Percentiles rank a stretch among this genome's conserved stretches.
These are phyloP conservation scores for Meyerozyma sp. DNA, from an alignment of 1,139 yeast genomes.

Conservation along the genomic window DNA sequence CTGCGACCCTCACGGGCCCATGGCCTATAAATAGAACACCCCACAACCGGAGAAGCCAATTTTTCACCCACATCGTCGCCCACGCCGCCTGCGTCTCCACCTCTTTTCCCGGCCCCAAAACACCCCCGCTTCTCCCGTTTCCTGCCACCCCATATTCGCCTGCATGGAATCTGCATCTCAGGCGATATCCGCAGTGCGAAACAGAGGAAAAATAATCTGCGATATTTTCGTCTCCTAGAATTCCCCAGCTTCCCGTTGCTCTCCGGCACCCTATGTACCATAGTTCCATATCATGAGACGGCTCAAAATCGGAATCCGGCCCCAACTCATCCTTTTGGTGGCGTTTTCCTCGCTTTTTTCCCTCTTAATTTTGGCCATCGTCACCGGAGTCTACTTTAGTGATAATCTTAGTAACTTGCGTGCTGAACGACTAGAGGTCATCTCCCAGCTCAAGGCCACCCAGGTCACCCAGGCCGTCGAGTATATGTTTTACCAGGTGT, in stretches of 20 bases:
- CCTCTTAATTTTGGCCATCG: slow-evolving; percentile 67
- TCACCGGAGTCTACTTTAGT: slow-evolving; percentile 76
- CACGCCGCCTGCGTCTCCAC: not conserved
- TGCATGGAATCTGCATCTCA: not conserved
- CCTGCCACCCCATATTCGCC: not conserved
- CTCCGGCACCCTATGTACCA: not conserved
- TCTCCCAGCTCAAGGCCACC: slow-evolving; percentile 75
- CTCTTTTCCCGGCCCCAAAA: not conserved
- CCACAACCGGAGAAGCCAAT: not conserved
- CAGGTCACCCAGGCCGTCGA: slow-evolving; percentile 69
- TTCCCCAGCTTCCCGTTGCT: not conserved
- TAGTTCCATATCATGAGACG: slow-evolving; percentile 24
- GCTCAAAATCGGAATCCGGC: slow-evolving; percentile 49
- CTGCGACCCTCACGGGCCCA: not conserved
- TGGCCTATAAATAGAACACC: not conserved
- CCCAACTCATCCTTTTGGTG: slow-evolving; percentile 79
- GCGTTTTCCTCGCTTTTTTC: slow-evolving; percentile 73
- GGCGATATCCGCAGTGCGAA: not conserved
- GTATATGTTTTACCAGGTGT: slow-evolving; percentile 62
- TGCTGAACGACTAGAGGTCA: slow-evolving; percentile 67
- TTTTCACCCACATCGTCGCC: not conserved
- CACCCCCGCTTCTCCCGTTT: not conserved
- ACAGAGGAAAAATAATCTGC: not conserved
- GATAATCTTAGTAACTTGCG: slow-evolving; percentile 56
- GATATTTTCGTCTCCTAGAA: not conserved